Evolutionary conservation across 371 early-diverging fungal genomes (phyloP), one percentile per base, ranked within the genome.

Genomic region (Rhizopus microsporus): DNA sequence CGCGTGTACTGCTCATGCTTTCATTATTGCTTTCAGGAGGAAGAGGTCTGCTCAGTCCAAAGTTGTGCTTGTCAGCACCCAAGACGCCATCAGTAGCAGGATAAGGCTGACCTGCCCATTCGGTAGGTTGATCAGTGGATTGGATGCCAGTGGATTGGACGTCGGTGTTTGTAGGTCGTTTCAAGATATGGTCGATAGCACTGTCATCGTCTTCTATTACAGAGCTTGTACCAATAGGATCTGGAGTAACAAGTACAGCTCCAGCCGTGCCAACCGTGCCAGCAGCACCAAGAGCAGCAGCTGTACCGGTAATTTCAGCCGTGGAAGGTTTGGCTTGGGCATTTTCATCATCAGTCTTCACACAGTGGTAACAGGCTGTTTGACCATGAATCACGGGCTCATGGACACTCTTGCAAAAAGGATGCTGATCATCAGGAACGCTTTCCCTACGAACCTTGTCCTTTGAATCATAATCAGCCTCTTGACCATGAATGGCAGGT

Each of bases 401-500:
- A 6, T 56, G 9, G 2, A 62, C 42, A 9, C 42, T 2, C 3
- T 15, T 23, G 34, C 62, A 62, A n/a, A 45, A 51, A 43, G 56
- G 38, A 37, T 51, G 51, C 8, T 34, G 2, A 3, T 51, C 10
- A 23, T 51, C 15, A n/a, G 43, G 44, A 7, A 5, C 32, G 5
- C n/a, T 12, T 23, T 52, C 54, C 4, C 38, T 10, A 17, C 40
- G 39, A 12, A 48, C n/a, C 1, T 37, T 12, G 42, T 60, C 61
- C 10, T 49, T 47, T 15, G 42, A 30, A 31, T 48, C 12, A 35
- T 39, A 56, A 4, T 40, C 51, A 30, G 62, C 35, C 5, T 16
- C 13, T 47, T 62, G 62, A 9, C 62, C 63, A 38, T 63, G 59
- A 10, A 63, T 63, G 39, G 63, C 58, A 50, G 63, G 63, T 31